Base-by-base conservation (phyloP, 1,139 yeast genomes). In the Scheffersomyces segobiensis region DNA sequence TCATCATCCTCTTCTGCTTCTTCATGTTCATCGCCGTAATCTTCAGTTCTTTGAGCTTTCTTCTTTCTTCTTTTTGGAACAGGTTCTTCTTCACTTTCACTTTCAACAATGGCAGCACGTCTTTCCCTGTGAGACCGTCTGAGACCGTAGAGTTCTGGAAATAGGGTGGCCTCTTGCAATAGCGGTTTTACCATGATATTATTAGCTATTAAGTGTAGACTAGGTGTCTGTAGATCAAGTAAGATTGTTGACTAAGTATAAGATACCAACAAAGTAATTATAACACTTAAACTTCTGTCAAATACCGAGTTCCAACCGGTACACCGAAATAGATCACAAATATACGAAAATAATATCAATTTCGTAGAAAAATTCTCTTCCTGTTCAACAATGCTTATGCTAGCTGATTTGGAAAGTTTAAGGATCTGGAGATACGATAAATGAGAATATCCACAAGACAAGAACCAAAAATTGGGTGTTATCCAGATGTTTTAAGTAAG, bases 121-220 rank as follows among this genome's bases (percentile, higher is more conserved):
- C 87, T 84, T 21, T 91, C 88, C 65, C 98, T 83, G 52, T 89
- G 88, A 46, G 97, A 90, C 66, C 98, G 84, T 71, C 98, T 85
- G 60, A 95, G 81, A 3, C 99, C 99, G 67, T 93, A 95, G 46
- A 95, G 82, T 73, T 92, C 97, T 2, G 99, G 98, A 72, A 92
- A 86, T 56, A 79, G 74, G 56, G 77, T 77, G 22, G 83, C 81
- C 59, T 83, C 87, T 53, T 79, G 77, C 3, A 80, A 76, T 53
- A 69, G 59, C 50, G 66, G 65, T 53, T 65, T 68, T 42, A 60
- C 71, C 72, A 68, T 69, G 50, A 32, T 32, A 32, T 12, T 10
- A 32, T 32, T 32, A 32, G 42, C 17, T 32, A 14, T 7, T 32
- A 10, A 32, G 42, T 12, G 42, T 6, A 24, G 24, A 24, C 32